Evolutionary conservation across 495 filamentous ascomycete genomes (phyloP), one percentile per base, ranked within the genome.

Genomic region (Trichoderma orchidacearum): DNA sequence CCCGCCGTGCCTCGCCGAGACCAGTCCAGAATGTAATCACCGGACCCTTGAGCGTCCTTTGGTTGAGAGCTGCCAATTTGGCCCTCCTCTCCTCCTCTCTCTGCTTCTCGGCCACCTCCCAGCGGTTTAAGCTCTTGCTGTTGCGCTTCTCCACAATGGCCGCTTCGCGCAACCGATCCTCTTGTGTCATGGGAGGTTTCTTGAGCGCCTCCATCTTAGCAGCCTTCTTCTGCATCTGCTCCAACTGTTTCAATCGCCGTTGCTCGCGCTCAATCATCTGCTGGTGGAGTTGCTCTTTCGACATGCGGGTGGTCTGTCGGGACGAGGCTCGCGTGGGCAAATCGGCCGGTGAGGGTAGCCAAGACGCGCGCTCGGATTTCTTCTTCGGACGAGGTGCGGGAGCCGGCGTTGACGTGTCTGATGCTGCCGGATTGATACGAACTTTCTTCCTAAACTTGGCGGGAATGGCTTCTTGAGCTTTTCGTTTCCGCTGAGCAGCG

Each of bases 21-120:
- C 93, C 93, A 68, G 92, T 97, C 85, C 88, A 98, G 69, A 85
- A 93, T 15, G 88, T 89, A 41, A 96, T 83, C 11, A 96, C 89
- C 1, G 93, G 90, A 1, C 93, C 93, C 55, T 89, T 85, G 15
- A 97, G 75, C 51, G 86, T 87, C 30, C 89, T 81, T 64, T 88
- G 92, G 61, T 94, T 85, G 52, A 95, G 66, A 17, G 89, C 90
- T 25, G 88, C 88, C 38, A 95, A 80, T 68, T 86, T 92, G 25
- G 81, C 83, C 65, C 80, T 75, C 62, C 89, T 75, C 67, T 92
- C 89, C 64, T 93, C 89, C 27, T 88, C 85, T 58, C 91, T 81
- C 62, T 81, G 79, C 71, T 87, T 87, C 72, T 98, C 93, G 13
- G 85, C 84, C 66, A 89, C 86, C 69, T 97, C 92, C 92, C 93